Evolutionary conservation across 2,329 filamentous ascomycete genomes (phyloP).

Genomic region (Cercospora citrullina): DNA sequence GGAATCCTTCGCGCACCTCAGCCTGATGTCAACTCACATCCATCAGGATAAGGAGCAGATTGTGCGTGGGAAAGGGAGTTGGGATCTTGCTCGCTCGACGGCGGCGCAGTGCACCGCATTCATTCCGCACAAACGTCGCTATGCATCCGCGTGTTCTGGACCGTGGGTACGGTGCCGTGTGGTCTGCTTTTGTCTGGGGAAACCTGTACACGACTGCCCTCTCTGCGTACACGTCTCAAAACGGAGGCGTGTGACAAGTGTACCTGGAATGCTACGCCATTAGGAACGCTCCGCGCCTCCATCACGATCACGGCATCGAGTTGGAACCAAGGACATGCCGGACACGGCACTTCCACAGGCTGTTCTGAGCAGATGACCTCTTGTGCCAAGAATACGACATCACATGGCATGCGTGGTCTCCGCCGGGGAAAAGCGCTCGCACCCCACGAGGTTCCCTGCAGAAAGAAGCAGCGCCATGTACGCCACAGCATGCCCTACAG

Average conservation of each 20-base stretch:
- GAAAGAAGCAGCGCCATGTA: constrained; percentile 5
- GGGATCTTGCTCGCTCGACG: neutral
- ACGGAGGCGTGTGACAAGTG: neutral
- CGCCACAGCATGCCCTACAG: constrained; percentile 1
- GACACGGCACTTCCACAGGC: constrained; percentile 6
- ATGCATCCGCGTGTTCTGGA: neutral
- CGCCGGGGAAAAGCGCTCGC: neutral
- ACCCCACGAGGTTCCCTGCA: constrained; percentile 10
- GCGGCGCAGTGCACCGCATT: neutral
- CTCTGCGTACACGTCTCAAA: neutral
- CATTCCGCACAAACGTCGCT: neutral
- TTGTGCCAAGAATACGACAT: constrained; percentile 3
- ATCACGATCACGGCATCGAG: constrained; percentile 5
- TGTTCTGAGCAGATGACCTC: constrained; percentile 8
- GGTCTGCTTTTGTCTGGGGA: neutral
- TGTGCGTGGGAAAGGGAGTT: neutral
- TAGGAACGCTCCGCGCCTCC: constrained; percentile 1
- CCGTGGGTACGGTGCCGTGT: neutral
- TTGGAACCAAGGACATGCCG: constrained; percentile 4
- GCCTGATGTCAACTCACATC: neutral
- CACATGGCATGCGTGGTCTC: neutral
- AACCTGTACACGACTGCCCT: neutral
- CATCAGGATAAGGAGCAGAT: neutral
- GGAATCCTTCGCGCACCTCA: neutral
- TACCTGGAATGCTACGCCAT: constrained; percentile 13